Evolutionary conservation across 2,329 filamentous ascomycete genomes (phyloP).

Genomic region (Aspergillus aculeatinus): DNA sequence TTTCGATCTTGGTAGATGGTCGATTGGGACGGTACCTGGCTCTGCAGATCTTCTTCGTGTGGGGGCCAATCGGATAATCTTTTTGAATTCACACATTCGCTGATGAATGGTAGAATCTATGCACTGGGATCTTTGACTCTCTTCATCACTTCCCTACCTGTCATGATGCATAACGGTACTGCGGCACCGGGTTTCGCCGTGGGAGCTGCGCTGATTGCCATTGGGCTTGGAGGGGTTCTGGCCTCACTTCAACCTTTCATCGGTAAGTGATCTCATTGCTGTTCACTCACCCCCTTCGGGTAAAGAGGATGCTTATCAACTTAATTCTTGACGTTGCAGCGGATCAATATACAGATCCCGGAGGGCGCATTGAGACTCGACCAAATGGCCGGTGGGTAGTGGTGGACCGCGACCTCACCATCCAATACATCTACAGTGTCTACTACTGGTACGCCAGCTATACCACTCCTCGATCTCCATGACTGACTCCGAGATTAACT

Average conservation of each 20-base stretch:
- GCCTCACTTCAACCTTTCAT: constrained; percentile 38
- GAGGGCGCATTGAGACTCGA: not conserved
- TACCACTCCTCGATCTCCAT: not conserved
- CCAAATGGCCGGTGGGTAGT: constrained; percentile 34
- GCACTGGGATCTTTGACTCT: constrained; percentile 19
- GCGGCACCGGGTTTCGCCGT: constrained; percentile 26
- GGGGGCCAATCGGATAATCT: no score
- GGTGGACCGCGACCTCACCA: constrained; percentile 33
- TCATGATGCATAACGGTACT: not conserved
- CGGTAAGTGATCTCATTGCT: constrained; percentile 14
- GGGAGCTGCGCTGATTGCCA: constrained; percentile 37
- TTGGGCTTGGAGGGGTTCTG: constrained; percentile 41
- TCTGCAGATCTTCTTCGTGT: no score
- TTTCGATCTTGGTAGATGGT: no score
- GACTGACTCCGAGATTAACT: not conserved
- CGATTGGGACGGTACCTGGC: no score
- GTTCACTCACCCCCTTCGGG: no score
- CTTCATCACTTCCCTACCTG: constrained; percentile 24
- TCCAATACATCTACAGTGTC: constrained; percentile 41
- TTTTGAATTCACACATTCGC: no score
- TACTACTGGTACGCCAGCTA: constrained; percentile 36
- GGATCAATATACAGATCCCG: not conserved
- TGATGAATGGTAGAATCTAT: not conserved
- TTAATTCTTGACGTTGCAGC: not conserved
- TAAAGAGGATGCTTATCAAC: no score